Conservation (phyloP, 176 grass and related monocot genomes). For the Poa annua region DNA sequence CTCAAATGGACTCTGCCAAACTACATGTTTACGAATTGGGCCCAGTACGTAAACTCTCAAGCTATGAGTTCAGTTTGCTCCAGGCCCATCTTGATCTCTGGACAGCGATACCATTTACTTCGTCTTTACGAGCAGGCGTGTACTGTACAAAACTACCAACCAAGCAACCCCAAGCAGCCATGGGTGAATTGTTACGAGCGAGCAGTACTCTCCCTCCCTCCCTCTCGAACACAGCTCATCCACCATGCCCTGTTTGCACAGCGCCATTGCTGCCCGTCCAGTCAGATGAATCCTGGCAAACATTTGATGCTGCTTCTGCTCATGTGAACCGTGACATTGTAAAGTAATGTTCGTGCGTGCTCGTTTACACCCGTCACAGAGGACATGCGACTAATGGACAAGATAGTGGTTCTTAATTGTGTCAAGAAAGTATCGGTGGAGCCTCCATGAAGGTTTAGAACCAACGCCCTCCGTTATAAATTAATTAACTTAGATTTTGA, state of each 20-base stretch:
- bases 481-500: too few species aligned
- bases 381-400: neutral
- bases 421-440: too few species aligned
- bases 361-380: neutral
- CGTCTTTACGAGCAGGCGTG: neutral
- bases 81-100: neutral
- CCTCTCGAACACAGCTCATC: neutral
- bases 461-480: too few species aligned
- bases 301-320: slow-evolving; percentile 3
- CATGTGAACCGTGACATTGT: neutral
- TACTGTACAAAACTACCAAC: neutral
- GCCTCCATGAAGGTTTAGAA: too few species aligned
- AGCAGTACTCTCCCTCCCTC: neutral
- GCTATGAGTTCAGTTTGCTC: neutral
- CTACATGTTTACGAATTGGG: neutral
- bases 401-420: neutral
- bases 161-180: neutral
- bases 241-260: neutral
- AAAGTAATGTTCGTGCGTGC: neutral
- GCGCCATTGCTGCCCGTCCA: neutral
- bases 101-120: neutral
- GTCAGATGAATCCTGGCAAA: neutral
- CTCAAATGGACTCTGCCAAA: slow-evolving; percentile 2
- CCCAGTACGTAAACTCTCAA: neutral
- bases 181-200: neutral